These are phyloP conservation scores for Jaltomata sinuosa DNA, from an alignment of 257 asterid genomes.

Conservation along the genomic window DNA sequence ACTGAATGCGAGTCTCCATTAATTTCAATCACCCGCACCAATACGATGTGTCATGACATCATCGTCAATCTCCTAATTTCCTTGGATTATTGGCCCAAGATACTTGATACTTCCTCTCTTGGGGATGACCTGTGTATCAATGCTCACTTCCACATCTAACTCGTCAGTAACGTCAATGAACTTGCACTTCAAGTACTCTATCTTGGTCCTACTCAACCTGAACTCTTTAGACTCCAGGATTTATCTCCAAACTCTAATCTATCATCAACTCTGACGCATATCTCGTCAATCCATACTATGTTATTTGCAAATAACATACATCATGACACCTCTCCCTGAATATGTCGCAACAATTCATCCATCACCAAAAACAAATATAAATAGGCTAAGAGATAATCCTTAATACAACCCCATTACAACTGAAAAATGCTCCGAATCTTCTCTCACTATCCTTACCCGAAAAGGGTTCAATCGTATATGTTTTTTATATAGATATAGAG, in stretches of 20 bases:
- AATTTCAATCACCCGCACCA: background rate
- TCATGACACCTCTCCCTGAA: background rate
- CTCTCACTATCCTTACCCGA: no score
- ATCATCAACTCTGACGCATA: no score
- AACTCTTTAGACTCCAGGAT: background rate
- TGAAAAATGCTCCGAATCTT: no score
- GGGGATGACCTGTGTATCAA: no score
- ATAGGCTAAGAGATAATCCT: no score
- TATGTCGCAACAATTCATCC: background rate
- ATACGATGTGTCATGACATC: background rate
- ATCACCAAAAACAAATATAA: background rate
- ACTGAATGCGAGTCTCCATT: background rate
- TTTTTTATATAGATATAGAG: background rate
- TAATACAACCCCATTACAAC: no score
- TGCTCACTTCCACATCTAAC: background rate
- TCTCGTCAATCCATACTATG: background rate
- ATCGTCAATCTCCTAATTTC: background rate
- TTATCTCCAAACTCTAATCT: no score
- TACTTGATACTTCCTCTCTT: background rate
- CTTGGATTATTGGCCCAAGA: background rate
- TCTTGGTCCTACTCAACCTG: background rate
- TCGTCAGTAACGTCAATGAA: background rate
- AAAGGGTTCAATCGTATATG: no score
- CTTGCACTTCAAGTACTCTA: background rate
- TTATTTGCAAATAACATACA: no score